Evolutionary conservation across 2,329 filamentous ascomycete genomes (phyloP).

Genomic region (Malbranchea zuffiana): DNA sequence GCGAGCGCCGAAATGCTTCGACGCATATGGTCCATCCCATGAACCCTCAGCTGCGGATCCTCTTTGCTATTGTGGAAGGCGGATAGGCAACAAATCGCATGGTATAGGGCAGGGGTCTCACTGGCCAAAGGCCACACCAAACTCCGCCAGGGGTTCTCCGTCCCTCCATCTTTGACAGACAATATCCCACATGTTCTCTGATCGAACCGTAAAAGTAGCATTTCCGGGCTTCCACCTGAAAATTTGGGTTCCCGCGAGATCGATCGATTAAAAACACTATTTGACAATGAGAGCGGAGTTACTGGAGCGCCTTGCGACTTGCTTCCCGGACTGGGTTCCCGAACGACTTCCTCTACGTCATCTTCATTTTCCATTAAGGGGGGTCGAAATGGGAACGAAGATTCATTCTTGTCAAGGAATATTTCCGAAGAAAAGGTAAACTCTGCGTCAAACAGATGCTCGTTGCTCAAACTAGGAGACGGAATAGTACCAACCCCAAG

Average conservation of each 20-base stretch:
- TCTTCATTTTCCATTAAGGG: conserved; percentile 30
- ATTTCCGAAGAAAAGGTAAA: too few relatives aligned
- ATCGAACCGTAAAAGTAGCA: conserved; percentile 53
- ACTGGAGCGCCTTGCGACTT: neutral
- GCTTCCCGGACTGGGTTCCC: conserved; percentile 26
- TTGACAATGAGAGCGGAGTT: conserved; percentile 2
- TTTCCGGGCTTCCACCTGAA: conserved; percentile 45
- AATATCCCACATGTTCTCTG: conserved; percentile 58
- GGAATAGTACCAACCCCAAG: too few relatives aligned
- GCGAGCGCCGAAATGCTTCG: conserved; percentile 50
- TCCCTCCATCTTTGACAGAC: conserved; percentile 57
- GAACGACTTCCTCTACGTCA: conserved; percentile 47
- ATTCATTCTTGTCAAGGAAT: too few relatives aligned
- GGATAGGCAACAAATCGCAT: conserved; percentile 58
- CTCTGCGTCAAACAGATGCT: too few relatives aligned
- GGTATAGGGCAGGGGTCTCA: conserved; percentile 53
- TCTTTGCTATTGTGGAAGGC: conserved; percentile 56
- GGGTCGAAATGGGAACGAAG: neutral
- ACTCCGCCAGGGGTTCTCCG: conserved; percentile 61
- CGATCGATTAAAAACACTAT: neutral
- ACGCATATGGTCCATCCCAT: conserved; percentile 60
- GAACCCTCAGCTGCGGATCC: conserved; percentile 45
- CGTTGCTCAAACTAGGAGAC: too few relatives aligned
- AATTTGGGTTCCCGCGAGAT: conserved; percentile 41
- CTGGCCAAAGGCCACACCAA: conserved; percentile 58